phyloP scores from a whole-genome alignment of 257 asterid genomes.

The Solanum commersonii region DNA sequence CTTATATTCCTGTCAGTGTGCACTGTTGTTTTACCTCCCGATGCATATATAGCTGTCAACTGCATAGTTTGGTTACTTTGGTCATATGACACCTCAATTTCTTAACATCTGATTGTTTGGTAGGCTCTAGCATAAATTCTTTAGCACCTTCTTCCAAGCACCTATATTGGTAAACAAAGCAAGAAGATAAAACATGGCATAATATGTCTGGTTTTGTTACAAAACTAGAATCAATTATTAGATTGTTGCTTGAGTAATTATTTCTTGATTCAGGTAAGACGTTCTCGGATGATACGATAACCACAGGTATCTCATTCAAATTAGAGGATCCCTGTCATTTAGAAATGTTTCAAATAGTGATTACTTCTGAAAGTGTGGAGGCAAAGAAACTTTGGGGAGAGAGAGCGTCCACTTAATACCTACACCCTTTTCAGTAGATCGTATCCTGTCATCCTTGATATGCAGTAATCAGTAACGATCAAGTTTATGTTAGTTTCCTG shows the following conservation, averaged over 20 bases:
- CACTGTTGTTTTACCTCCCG: constrained; percentile 1
- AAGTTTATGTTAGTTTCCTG: constrained; percentile 20
- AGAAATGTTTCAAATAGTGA: background rate
- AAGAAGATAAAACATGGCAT: background rate
- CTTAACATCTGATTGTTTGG: constrained; percentile 28
- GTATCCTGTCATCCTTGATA: constrained; percentile 44
- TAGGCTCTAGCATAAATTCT: constrained; percentile 30
- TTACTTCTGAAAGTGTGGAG: background rate
- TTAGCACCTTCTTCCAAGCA: constrained; percentile 32
- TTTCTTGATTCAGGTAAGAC: constrained; percentile 15
- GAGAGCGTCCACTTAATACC: constrained; percentile 6
- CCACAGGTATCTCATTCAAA: constrained; percentile 28
- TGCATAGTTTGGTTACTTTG: constrained; percentile 9
- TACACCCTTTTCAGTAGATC: constrained; percentile 33
- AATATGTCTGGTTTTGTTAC: background rate
- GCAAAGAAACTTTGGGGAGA: background rate
- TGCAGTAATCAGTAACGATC: constrained; percentile 27
- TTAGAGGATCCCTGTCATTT: constrained; percentile 26
- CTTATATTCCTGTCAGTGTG: background rate
- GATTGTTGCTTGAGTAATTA: constrained; percentile 3
- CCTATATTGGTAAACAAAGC: constrained; percentile 4
- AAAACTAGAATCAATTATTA: background rate
- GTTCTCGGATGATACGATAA: constrained; percentile 29
- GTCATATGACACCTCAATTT: constrained; percentile 20
- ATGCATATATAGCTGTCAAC: constrained; percentile 8